Conservation (phyloP, 768 basidiomycete genomes). For the Tylopilus sp. region DNA sequence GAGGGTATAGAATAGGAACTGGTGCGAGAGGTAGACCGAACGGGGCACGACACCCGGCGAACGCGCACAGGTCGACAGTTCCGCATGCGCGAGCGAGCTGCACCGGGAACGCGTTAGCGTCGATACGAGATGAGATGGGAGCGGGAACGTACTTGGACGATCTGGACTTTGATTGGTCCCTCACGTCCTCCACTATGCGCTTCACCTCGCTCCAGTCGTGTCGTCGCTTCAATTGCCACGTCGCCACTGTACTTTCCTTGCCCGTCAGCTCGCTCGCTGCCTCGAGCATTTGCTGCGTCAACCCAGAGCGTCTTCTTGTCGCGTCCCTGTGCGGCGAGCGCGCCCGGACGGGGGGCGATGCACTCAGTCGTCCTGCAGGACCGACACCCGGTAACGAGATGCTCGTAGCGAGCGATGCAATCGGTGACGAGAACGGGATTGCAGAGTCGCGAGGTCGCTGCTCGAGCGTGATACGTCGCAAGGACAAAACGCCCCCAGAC, state of each 20-base stretch:
- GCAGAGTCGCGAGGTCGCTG: slow-evolving; percentile 23
- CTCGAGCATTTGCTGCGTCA: slow-evolving; percentile 36
- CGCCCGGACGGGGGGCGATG: slow-evolving; percentile 23
- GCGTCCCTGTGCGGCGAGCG: slow-evolving; percentile 27
- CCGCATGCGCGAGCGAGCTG: slow-evolving; percentile 68
- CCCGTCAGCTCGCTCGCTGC: slow-evolving; percentile 35
- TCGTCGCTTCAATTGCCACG: slow-evolving; percentile 59
- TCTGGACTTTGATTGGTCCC: slow-evolving; percentile 3
- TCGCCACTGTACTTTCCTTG: slow-evolving; percentile 48
- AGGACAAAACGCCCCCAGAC: slow-evolving; percentile 47
- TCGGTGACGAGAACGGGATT: slow-evolving; percentile 26
- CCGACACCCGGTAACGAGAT: slow-evolving; percentile 59
- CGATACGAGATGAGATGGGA: not conserved
- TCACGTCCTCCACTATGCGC: slow-evolving; percentile 15
- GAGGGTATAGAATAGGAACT: slow-evolving; percentile 77
- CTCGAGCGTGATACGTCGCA: slow-evolving; percentile 53
- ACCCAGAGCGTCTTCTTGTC: slow-evolving; percentile 27
- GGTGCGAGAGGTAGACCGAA: slow-evolving; percentile 79
- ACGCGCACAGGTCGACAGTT: slow-evolving; percentile 70
- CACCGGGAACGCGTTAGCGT: not conserved
- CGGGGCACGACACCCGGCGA: slow-evolving; percentile 62
- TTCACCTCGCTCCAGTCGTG: slow-evolving; percentile 54
- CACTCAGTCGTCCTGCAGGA: slow-evolving; percentile 37
- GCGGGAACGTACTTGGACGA: slow-evolving; percentile 14
- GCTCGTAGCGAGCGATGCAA: slow-evolving; percentile 48